Evolutionary conservation across 1,284 basidiomycete genomes (phyloP).

Genomic region (Sporisorium graminicola): DNA sequence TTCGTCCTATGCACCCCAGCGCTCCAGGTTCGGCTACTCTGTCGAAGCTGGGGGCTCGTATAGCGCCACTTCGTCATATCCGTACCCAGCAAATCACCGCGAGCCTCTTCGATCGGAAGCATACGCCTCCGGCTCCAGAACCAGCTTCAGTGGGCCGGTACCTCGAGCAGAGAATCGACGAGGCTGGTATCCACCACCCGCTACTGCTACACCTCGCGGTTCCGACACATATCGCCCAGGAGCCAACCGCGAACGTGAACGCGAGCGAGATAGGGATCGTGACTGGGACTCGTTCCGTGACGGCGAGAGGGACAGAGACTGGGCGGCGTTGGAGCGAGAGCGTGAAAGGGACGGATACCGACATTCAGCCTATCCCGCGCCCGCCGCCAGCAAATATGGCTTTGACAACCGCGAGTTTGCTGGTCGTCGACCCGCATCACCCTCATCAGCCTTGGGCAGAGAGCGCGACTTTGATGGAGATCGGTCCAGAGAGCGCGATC

Average conservation of each 20-base stretch:
- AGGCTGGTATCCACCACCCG: slow-evolving; percentile 29
- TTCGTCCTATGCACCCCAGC: slow-evolving; percentile 34
- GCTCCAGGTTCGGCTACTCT: slow-evolving; percentile 28
- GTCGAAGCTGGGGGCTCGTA: slow-evolving; percentile 28
- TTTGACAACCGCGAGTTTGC: slow-evolving; percentile 37
- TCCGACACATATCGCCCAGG: slow-evolving; percentile 47
- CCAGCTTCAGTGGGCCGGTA: slow-evolving; percentile 18
- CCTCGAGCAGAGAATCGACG: slow-evolving; percentile 30
- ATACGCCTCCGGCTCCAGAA: slow-evolving; percentile 20
- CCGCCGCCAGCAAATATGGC: slow-evolving; percentile 31
- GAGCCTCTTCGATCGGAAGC: slow-evolving; percentile 30
- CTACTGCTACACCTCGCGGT: slow-evolving; percentile 26
- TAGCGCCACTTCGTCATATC: slow-evolving; percentile 25
- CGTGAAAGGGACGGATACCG: slow-evolving; percentile 36
- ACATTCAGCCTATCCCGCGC: slow-evolving; percentile 14
- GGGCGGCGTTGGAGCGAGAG: slow-evolving; percentile 34
- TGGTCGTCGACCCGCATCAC: slow-evolving; percentile 29
- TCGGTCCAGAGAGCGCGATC: slow-evolving; percentile 43
- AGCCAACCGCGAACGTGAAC: slow-evolving; percentile 36
- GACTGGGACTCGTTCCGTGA: slow-evolving; percentile 48
- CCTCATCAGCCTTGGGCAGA: slow-evolving; percentile 13
- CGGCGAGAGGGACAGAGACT: slow-evolving; percentile 45
- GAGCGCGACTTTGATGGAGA: slow-evolving; percentile 43
- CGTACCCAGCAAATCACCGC: slow-evolving; percentile 32
- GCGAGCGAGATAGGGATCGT: slow-evolving; percentile 40